phyloP scores from a whole-genome alignment of 495 filamentous ascomycete species.

The Rostrohypoxylon terebratum region DNA sequence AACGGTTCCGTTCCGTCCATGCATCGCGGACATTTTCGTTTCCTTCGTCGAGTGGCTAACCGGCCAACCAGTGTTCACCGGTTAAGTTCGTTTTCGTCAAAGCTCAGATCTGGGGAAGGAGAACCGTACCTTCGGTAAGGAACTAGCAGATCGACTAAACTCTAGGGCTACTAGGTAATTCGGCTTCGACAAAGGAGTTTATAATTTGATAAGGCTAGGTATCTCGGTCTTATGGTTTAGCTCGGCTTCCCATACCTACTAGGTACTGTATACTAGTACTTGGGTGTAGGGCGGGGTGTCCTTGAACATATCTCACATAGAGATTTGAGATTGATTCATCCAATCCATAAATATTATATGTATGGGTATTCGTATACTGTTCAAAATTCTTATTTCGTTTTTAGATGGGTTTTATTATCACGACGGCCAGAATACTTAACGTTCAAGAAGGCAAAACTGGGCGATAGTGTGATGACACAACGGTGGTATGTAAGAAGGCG shows the following conservation, averaged over 20 bases:
- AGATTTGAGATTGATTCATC: neutral
- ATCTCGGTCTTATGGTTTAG: neutral
- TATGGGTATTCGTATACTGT: neutral
- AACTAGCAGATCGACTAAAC: constrained; percentile 16
- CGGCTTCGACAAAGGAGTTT: neutral
- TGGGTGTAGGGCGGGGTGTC: neutral
- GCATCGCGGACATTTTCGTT: neutral
- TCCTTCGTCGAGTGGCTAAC: neutral
- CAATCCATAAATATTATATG: neutral
- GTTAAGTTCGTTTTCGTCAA: constrained; percentile 9
- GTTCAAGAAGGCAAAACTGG: neutral
- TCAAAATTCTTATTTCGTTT: constrained; percentile 9
- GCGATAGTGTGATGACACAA: constrained; percentile 43
- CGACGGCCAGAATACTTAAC: neutral
- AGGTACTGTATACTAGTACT: too few relatives aligned
- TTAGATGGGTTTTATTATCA: constrained; percentile 29
- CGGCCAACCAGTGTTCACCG: constrained; percentile 12
- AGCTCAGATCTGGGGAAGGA: constrained; percentile 10
- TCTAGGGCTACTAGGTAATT: neutral
- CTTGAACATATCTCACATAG: neutral
- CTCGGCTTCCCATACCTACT: neutral
- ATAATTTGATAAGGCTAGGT: constrained; percentile 19
- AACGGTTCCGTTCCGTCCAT: neutral
- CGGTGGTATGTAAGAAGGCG: constrained; percentile 3
- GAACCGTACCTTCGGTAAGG: constrained; percentile 33